Evolutionary conservation across 2,329 filamentous ascomycete genomes (phyloP).

Genomic region (Fusarium kyushuense): DNA sequence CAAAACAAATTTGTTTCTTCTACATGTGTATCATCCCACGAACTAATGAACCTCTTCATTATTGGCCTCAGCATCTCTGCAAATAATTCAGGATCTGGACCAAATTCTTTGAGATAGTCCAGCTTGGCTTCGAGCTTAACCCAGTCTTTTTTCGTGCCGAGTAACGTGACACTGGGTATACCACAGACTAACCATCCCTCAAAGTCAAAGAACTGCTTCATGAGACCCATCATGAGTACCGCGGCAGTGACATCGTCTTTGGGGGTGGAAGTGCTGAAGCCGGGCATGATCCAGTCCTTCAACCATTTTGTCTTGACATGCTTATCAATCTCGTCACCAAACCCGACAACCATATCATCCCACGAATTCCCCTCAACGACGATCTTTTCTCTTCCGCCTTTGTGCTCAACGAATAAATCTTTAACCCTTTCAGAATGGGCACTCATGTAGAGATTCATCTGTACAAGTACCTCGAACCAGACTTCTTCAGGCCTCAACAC

Average conservation of each 20-base stretch:
- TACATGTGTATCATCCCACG: conserved; percentile 56
- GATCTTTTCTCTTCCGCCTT: conserved; percentile 57
- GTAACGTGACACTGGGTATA: conserved; percentile 57
- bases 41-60: conserved; percentile 57
- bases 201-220: conserved; percentile 57
- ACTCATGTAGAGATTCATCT: conserved; percentile 64
- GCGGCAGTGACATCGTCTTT: conserved; percentile 57
- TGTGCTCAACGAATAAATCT: conserved; percentile 59
- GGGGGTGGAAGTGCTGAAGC: conserved; percentile 57
- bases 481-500: conserved; percentile 65
- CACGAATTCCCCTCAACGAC: conserved; percentile 44
- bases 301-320: conserved; percentile 57
- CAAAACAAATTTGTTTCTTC: conserved; percentile 57
- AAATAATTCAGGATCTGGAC: conserved; percentile 57
- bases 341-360: conserved; percentile 45
- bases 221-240: conserved; percentile 60
- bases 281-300: conserved; percentile 57
- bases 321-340: conserved; percentile 57
- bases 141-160: conserved; percentile 57
- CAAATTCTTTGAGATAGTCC: conserved; percentile 58
- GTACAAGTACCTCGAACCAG: conserved; percentile 66
- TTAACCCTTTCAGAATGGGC: conserved; percentile 60
- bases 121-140: conserved; percentile 55
- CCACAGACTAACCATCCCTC: conserved; percentile 56
- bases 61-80: conserved; percentile 58